Conservation (phyloP, 2,329 filamentous ascomycete species). For the Xylariaceae sp. region DNA sequence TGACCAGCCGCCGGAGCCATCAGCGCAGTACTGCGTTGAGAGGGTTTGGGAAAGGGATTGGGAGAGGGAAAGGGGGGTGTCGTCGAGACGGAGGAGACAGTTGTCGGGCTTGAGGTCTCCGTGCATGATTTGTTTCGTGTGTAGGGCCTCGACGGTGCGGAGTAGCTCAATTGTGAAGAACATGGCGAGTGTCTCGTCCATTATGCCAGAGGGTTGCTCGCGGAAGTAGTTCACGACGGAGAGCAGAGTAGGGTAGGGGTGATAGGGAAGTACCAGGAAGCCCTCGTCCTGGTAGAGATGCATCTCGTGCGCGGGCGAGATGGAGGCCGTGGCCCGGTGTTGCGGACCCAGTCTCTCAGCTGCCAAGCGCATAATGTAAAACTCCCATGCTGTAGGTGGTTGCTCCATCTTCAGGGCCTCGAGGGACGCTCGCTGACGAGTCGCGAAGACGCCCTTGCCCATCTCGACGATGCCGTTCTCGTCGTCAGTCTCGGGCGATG, state of each 20-base stretch:
- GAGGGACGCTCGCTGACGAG: conserved; percentile 51
- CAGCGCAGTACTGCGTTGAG: conserved; percentile 61
- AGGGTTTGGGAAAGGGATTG: conserved; percentile 37
- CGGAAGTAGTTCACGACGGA: conserved; percentile 87
- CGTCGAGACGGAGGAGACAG: conserved; percentile 78
- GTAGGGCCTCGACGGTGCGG: conserved; percentile 81
- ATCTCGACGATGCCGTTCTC: conserved; percentile 45
- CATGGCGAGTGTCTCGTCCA: conserved; percentile 91
- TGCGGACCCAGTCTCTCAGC: conserved; percentile 69
- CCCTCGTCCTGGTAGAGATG: conserved; percentile 88
- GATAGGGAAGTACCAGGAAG: conserved; percentile 82
- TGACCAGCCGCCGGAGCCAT: conserved; percentile 73
- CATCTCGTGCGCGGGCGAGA: conserved; percentile 82
- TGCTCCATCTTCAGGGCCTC: conserved; percentile 95
- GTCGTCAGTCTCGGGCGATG: conserved; percentile 42
- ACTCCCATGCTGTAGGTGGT: conserved; percentile 87
- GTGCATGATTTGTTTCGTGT: conserved; percentile 74
- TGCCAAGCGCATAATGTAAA: conserved; percentile 84
- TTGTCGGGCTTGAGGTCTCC: conserved; percentile 96
- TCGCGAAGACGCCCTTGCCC: conserved; percentile 57
- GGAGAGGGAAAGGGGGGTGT: conserved; percentile 26
- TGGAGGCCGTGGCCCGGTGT: conserved; percentile 66
- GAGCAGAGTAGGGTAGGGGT: conserved; percentile 86
- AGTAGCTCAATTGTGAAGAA: conserved; percentile 92
- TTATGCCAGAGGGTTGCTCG: conserved; percentile 62